These are phyloP conservation scores for Aquilaria sinensis DNA, from an alignment of 345 rosid genomes.

Conservation along the genomic window DNA sequence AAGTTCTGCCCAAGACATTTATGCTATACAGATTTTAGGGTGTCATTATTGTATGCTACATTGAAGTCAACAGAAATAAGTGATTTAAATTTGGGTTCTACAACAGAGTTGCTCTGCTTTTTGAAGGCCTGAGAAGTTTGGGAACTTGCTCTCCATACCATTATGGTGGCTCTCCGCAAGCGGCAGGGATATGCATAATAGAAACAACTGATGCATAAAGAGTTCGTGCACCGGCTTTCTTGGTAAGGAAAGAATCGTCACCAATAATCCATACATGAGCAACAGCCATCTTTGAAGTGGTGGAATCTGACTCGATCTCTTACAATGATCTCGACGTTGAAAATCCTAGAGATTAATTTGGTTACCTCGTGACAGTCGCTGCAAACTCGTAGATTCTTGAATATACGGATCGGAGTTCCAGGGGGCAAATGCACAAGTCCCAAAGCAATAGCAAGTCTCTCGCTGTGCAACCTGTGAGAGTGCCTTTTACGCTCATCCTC, in stretches of 20 bases:
- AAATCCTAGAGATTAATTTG: constrained; percentile 54
- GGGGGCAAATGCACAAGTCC: constrained; percentile 59
- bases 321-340: constrained; percentile 58
- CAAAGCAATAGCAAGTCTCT: constrained; percentile 76
- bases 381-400: constrained; percentile 79
- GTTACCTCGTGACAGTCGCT: constrained; percentile 68
- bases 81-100: too few relatives aligned
- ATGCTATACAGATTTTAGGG: too few relatives aligned
- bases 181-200: too few relatives aligned
- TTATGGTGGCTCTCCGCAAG: too few relatives aligned
- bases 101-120: too few relatives aligned
- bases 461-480: constrained; percentile 62
- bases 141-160: too few relatives aligned
- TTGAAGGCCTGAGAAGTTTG: too few relatives aligned
- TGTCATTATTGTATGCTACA: too few relatives aligned
- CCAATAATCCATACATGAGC: constrained; percentile 82
- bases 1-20: too few relatives aligned
- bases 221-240: too few relatives aligned
- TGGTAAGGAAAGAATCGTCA: constrained; percentile 15
- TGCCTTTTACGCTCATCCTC: constrained; percentile 31
- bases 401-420: constrained; percentile 53
- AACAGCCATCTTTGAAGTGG: constrained; percentile 64
- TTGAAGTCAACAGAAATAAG: too few relatives aligned
- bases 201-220: too few relatives aligned
- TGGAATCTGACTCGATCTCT: constrained; percentile 75